phyloP scores from a whole-genome alignment of 2,329 filamentous ascomycete species.

The Cladosporium halotolerans region DNA sequence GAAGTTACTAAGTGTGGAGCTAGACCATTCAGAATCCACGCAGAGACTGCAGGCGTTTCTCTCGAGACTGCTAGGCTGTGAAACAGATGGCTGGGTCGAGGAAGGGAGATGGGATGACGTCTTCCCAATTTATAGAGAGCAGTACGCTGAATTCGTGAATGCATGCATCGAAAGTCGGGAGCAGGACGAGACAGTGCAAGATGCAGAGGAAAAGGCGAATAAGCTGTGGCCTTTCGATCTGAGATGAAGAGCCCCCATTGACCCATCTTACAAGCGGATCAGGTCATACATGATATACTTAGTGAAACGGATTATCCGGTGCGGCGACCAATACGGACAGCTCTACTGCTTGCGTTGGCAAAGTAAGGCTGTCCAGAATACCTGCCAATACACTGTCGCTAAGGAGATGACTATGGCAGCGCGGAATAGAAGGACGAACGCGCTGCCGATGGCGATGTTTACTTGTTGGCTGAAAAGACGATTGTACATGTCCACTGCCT shows the following conservation, averaged over 20 bases:
- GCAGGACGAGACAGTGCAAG: too few species aligned
- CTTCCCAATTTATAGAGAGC: too few species aligned
- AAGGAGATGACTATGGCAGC: not conserved
- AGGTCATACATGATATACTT: too few species aligned
- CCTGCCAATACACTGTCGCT: not conserved
- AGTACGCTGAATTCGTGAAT: too few species aligned
- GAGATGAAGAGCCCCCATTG: too few species aligned
- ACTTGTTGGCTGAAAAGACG: not conserved
- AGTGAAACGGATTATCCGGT: too few species aligned
- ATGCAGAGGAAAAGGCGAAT: too few species aligned
- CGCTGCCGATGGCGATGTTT: not conserved
- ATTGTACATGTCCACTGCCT: not conserved
- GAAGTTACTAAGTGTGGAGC: not conserved
- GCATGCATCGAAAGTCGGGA: too few species aligned
- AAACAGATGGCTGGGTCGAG: slow-evolving; percentile 3
- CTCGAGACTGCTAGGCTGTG: not conserved
- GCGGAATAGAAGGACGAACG: not conserved
- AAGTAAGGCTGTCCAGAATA: not conserved
- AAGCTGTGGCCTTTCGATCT: too few species aligned
- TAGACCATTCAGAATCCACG: not conserved
- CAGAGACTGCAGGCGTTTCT: not conserved
- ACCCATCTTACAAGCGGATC: too few species aligned
- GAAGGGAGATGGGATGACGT: not conserved
- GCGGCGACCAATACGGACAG: too few species aligned
- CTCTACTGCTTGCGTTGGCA: not conserved